Base-by-base conservation (phyloP, 2,329 filamentous ascomycete species). In the Penicillium sp. region DNA sequence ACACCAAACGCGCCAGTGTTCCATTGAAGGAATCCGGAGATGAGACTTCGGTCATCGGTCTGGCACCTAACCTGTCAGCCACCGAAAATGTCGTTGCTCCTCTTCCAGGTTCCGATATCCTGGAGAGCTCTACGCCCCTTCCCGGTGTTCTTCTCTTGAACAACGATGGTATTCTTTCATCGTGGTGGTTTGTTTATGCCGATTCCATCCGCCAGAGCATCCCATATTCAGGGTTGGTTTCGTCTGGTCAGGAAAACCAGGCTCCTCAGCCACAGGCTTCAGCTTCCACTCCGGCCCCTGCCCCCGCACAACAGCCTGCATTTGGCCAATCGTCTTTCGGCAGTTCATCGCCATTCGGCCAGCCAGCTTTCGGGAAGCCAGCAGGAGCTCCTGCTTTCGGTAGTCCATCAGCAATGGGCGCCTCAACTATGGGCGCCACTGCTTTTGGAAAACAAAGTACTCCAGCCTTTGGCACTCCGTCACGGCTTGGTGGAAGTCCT, bases 111-210 rank as follows among this genome's bases (percentile, higher is more conserved):
- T 88, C 94, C 58, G 88, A 96, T 66, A 84, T 95, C 43, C 82
- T 88, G 30, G 83, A 92, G 65, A 95, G 91, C 4, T 81, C 87
- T 0, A 86, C 84, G 1, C 93, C 94, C 11, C 75, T 97, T 8
- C 94, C 94, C 6, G 90, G 87, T 10, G 79, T 96, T 39, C 87
- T 94, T 80, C 81, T 91, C 29, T 78, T 99, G 14, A 97, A 95
- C 56, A 87, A 96, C 61, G 90, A 97, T 66, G 94, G 94, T 60
- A 76, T 96, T 9, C 78, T 99, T 14, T 85, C 84, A 42, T 82
- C 86, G 11, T 99, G 93, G 91, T 97, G 93, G 90, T 76, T 97
- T 40, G 83, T 97, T 18, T 97, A 97, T 74, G 84, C 88, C 34
- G 91, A 95, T 39, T 91, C 93, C 2, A 86, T 99, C 57, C 84